A percentile compares a stretch with the other conserved stretches of the same genome.
Conservation (phyloP, 2,329 filamentous ascomycete genomes). For the Colletotrichum siamense region DNA sequence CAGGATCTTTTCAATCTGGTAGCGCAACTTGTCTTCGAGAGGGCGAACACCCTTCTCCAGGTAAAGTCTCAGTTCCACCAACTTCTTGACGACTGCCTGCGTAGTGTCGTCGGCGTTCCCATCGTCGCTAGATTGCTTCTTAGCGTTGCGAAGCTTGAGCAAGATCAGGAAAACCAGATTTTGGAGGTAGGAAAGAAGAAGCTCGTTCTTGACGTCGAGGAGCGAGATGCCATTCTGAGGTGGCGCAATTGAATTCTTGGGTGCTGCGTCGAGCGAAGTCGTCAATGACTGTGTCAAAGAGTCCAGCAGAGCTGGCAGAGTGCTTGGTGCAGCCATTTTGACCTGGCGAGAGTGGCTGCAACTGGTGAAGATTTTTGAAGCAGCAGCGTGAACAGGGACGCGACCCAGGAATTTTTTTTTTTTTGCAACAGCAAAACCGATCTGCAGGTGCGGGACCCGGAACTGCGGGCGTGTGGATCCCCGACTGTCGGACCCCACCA, state of each 20-base stretch:
- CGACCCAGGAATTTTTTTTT: constrained; percentile 16
- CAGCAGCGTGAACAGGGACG: background rate
- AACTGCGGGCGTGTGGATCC: background rate
- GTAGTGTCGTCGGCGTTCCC: constrained; percentile 51
- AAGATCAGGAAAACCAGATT: constrained; percentile 90
- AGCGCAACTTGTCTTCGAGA: constrained; percentile 87
- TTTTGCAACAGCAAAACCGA: background rate
- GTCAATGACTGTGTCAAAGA: constrained; percentile 64
- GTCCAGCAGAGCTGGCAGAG: constrained; percentile 55
- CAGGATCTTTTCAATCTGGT: constrained; percentile 94
- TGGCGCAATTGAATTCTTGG: constrained; percentile 70
- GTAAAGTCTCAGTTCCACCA: constrained; percentile 91
- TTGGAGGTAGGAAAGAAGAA: constrained; percentile 95
- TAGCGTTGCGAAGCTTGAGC: constrained; percentile 73
- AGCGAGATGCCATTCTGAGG: constrained; percentile 89
- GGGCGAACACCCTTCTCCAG: constrained; percentile 92
- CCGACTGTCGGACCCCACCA: background rate
- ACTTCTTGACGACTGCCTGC: constrained; percentile 78
- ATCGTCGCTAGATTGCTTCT: constrained; percentile 26
- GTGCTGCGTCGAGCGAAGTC: constrained; percentile 70
- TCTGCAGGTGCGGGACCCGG: constrained; percentile 10
- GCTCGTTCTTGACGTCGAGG: constrained; percentile 93
- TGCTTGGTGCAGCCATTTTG: constrained; percentile 53
- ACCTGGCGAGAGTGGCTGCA: background rate
- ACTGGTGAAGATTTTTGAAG: background rate